Evolutionary conservation across 1,139 yeast genomes (phyloP), one percentile per base, ranked within the genome.

Genomic region (Magnusiomyces magnusii): DNA sequence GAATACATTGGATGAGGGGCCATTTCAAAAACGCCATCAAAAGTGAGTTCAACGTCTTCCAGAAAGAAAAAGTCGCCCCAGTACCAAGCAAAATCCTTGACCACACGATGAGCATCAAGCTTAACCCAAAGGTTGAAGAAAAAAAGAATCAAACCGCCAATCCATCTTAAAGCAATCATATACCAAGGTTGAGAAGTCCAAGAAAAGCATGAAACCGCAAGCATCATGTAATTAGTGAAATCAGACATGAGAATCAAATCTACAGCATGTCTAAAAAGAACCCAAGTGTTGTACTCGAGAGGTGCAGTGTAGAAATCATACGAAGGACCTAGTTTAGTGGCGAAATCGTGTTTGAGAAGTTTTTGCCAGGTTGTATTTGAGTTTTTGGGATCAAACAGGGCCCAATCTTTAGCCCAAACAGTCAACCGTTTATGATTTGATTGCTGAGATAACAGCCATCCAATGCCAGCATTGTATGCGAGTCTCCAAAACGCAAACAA

Each of bases 1-100:
- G 96, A 87, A 71, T 89, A 89, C 96, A 89, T 89, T 59, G 96
- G 96, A 71, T 89, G 96, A 49, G 96, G 96, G 17, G 93, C 90
- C 81, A 89, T 81, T 72, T 89, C 95, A 71, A 88, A 89, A 13
- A 89, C 96, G 53, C 96, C 96, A 71, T 90, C 96, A 73, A 89
- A 89, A 41, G 89, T 86, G 68, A 89, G 79, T 63, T 87, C 86
- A 68, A 85, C 83, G 65, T 88, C 89, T 69, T 88, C 87, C 62
- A 92, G 79, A 73, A 87, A 87, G 78, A 89, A 89, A 75, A 89
- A 89, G 71, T 89, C 96, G 39, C 96, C 96, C 96, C 96, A 89
- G 73, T 89, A 89, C 96, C 96, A 89, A 15, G 96, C 96, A 69
- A 85, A 90, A 71, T 89, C 96, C 70, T 89, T 88, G 59, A 89